A percentile compares a stretch with the other conserved stretches of the same genome.
Conservation (phyloP, 2,329 filamentous ascomycete species). For the Cladosporium halotolerans region DNA sequence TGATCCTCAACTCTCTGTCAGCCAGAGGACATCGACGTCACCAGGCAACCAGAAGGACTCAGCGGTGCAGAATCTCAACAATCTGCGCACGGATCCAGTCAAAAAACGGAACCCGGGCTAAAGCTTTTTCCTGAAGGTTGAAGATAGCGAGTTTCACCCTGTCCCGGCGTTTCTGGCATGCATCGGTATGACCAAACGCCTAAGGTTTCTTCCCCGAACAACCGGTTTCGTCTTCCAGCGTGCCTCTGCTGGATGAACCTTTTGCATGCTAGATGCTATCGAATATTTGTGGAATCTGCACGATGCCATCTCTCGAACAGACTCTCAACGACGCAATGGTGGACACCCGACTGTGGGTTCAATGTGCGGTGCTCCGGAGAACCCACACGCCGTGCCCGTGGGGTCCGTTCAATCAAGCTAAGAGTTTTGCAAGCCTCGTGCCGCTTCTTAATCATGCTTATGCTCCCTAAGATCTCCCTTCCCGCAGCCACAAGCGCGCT, state of each 20-base stretch:
- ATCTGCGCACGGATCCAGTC: no score
- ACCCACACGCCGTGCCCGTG: constrained; percentile 9
- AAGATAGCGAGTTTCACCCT: neutral
- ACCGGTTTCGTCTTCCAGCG: neutral
- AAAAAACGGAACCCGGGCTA: neutral
- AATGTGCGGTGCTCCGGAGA: constrained; percentile 4
- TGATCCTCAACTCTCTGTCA: no score
- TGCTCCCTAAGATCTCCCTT: neutral
- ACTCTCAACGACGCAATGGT: constrained; percentile 2
- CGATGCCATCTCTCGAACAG: constrained; percentile 4
- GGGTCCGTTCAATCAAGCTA: constrained; percentile 6
- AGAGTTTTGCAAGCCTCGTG: constrained; percentile 1
- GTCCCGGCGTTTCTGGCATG: neutral
- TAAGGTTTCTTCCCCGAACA: neutral
- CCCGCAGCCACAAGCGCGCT: constrained; percentile 9
- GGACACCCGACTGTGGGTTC: neutral
- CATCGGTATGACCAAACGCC: neutral
- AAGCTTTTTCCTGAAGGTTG: constrained; percentile 1
- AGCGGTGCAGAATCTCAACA: no score
- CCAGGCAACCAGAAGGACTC: no score
- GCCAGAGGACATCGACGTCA: no score
- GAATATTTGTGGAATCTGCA: constrained; percentile 1
- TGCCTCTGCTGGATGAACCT: neutral
- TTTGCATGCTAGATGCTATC: neutral
- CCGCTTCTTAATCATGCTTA: constrained; percentile 3